phyloP scores from a whole-genome alignment of 306 rosid species.

The Rubus parviflorus region DNA sequence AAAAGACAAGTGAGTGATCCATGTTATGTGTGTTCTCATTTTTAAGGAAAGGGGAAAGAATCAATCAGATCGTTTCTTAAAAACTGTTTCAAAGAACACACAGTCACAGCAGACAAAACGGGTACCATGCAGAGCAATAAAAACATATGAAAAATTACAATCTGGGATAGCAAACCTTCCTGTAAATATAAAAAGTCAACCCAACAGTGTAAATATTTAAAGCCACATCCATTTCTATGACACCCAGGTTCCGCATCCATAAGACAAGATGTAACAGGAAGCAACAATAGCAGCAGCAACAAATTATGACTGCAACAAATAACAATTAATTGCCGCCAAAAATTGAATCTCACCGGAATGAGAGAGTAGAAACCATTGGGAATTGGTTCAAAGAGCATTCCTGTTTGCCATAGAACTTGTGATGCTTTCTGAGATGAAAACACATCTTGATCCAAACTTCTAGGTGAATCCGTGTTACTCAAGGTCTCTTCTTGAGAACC shows the following conservation, averaged over 20 bases:
- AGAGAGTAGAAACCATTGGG: constrained; percentile 96
- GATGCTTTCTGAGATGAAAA: constrained; percentile 80
- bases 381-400: constrained; percentile 84
- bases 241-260: not conserved
- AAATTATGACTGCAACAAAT: constrained; percentile 4
- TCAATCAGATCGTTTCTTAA: not conserved
- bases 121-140: constrained; percentile 2
- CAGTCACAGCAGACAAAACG: not conserved
- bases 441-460: constrained; percentile 50
- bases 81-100: not conserved
- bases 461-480: constrained; percentile 54
- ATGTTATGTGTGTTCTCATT: not conserved
- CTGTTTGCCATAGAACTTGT: constrained; percentile 85
- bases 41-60: not conserved
- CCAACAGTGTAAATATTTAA: not conserved
- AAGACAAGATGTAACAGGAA: constrained; percentile 1
- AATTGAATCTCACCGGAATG: constrained; percentile 63
- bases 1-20: not conserved
- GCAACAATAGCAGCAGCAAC: constrained; percentile 11
- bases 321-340: constrained; percentile 36
- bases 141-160: not conserved
- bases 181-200: not conserved
- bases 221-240: not conserved
- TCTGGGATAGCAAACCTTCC: not conserved
- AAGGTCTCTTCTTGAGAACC: constrained; percentile 67